Conservation (phyloP, 2,329 filamentous ascomycete species). For the Stagonosporopsis chrysanthemi region DNA sequence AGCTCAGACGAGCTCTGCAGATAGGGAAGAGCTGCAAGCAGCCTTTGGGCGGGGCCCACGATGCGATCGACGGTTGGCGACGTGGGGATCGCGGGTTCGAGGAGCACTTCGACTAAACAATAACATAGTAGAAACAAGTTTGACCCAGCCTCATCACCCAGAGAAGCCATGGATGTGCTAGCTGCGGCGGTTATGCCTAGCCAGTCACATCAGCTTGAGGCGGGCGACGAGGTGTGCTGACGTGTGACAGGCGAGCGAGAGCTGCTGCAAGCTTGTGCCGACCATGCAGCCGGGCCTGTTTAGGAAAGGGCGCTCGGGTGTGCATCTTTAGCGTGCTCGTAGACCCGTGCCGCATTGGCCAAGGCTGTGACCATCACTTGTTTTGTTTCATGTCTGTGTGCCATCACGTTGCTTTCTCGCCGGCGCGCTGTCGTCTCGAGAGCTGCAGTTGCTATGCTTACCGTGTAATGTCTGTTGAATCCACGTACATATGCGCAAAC, state of each 20-base stretch:
- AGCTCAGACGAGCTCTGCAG: slow-evolving; percentile 14
- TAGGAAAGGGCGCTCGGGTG: slow-evolving; percentile 9
- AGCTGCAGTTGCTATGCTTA: neutral
- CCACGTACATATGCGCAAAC: neutral
- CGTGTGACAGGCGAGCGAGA: slow-evolving; percentile 21
- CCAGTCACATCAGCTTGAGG: slow-evolving; percentile 19
- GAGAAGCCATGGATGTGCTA: slow-evolving; percentile 18
- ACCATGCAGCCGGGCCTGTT: slow-evolving; percentile 7
- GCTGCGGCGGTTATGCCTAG: slow-evolving; percentile 22
- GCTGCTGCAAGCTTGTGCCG: slow-evolving; percentile 18
- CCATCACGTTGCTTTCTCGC: slow-evolving; percentile 6
- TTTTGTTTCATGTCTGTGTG: slow-evolving; percentile 12
- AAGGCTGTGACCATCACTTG: slow-evolving; percentile 7
- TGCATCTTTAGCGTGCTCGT: slow-evolving; percentile 11
- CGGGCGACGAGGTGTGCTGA: slow-evolving; percentile 18
- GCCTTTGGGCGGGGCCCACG: slow-evolving; percentile 13
- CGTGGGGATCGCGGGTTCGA: slow-evolving; percentile 6
- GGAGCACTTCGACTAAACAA: slow-evolving; percentile 1
- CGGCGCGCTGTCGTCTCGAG: slow-evolving; percentile 5
- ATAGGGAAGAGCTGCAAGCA: slow-evolving; percentile 10
- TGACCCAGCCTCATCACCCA: slow-evolving; percentile 15
- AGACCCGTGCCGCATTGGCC: slow-evolving; percentile 7
- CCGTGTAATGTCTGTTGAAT: neutral
- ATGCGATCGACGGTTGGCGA: slow-evolving; percentile 16
- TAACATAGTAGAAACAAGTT: slow-evolving; percentile 13